These are phyloP conservation scores for Heliamphora pulchella DNA, from an alignment of 179 eudicot genomes.

Conservation along the genomic window DNA sequence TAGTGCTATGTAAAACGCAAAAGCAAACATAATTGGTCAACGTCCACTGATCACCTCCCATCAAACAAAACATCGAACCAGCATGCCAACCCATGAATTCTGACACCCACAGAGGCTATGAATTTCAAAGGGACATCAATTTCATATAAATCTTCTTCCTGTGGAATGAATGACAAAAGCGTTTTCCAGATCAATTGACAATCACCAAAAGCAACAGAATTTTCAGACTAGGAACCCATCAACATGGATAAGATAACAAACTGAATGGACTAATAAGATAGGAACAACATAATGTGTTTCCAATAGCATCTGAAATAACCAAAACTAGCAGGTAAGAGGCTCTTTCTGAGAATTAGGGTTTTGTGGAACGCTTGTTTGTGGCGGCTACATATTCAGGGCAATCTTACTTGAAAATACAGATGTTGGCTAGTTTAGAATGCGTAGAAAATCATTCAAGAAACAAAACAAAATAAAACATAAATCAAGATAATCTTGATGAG, in stretches of 20 bases:
- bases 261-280: neutral
- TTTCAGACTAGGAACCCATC: neutral
- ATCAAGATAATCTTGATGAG: too few relatives aligned
- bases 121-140: constrained; percentile 82
- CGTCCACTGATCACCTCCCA: constrained; percentile 61
- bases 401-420: too few relatives aligned
- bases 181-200: neutral
- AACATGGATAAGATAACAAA: neutral
- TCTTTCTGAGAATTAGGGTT: too few relatives aligned
- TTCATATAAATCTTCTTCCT: constrained; percentile 94
- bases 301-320: too few relatives aligned
- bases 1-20: neutral
- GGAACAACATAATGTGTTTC: neutral
- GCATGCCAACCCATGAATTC: constrained; percentile 93
- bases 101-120: constrained; percentile 68
- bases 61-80: constrained; percentile 97
- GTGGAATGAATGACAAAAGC: constrained; percentile 24
- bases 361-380: too few relatives aligned
- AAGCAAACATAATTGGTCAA: neutral
- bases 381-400: too few relatives aligned
- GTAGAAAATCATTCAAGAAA: too few relatives aligned
- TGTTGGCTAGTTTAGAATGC: too few relatives aligned
- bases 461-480: too few relatives aligned
- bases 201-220: neutral
- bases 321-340: too few relatives aligned